These are phyloP conservation scores for Wickerhamomyces alni DNA, from an alignment of 805 yeast species.

Conservation along the genomic window DNA sequence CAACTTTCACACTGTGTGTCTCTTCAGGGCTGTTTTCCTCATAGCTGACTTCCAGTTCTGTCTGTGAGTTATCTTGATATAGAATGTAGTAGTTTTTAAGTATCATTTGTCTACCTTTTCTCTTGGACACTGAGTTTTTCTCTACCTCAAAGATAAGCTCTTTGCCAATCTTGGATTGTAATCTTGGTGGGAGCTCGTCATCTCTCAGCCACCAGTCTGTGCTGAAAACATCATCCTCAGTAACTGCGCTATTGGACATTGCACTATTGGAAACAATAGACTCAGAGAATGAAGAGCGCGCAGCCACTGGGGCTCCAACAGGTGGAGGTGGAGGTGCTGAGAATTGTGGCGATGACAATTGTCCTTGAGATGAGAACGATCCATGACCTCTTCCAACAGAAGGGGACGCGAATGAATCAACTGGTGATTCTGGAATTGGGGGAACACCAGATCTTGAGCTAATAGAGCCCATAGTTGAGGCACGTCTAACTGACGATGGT, in stretches of 20 bases:
- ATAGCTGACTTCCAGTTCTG: conserved; percentile 51
- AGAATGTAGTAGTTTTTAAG: conserved; percentile 66
- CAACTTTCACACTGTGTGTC: too few relatives aligned
- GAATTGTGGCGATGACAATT: neutral
- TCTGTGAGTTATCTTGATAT: conserved; percentile 67
- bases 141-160: conserved; percentile 65
- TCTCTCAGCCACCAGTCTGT: conserved; percentile 62
- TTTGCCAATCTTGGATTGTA: conserved; percentile 34
- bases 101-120: conserved; percentile 43
- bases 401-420: conserved; percentile 1
- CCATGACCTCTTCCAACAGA: neutral
- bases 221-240: conserved; percentile 17
- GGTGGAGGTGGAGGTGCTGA: conserved; percentile 7
- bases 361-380: neutral
- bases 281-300: conserved; percentile 5
- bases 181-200: conserved; percentile 49
- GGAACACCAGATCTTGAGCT: neutral
- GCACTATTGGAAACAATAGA: neutral
- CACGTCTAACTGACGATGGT: conserved; percentile 1
- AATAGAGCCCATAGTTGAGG: conserved; percentile 4
- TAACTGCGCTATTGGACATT: neutral
- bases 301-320: conserved; percentile 1
- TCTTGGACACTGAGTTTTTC: conserved; percentile 43
- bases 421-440: conserved; percentile 2
- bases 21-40: conserved; percentile 48